A percentile compares a stretch with the other conserved stretches of the same genome.
Conservation (phyloP, 2,329 filamentous ascomycete genomes). For the Thielaviopsis punctulata region DNA sequence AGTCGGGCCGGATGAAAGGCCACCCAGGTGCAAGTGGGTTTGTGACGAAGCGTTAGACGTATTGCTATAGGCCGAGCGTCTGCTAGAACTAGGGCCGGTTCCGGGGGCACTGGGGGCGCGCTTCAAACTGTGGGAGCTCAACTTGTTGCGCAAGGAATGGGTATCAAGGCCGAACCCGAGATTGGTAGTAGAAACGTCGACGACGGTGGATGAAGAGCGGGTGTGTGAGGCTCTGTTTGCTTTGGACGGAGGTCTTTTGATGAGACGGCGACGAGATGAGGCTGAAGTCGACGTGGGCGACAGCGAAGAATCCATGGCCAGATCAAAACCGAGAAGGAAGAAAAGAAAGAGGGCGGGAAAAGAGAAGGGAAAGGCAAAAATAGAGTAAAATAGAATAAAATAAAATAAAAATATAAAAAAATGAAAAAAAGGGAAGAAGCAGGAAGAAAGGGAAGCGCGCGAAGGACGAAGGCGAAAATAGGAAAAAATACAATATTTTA, state of each 20-base stretch:
- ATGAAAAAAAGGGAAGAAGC: background rate
- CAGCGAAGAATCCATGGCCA: conserved; percentile 8
- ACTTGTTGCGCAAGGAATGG: conserved; percentile 42
- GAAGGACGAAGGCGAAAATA: background rate
- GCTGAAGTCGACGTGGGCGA: conserved; percentile 24
- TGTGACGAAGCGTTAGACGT: conserved; percentile 23
- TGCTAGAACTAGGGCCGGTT: background rate
- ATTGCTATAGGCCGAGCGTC: conserved; percentile 12
- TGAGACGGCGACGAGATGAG: conserved; percentile 41
- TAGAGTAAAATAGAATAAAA: too few relatives aligned
- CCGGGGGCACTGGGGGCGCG: conserved; percentile 41
- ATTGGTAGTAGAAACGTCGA: conserved; percentile 28
- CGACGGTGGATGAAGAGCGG: conserved; percentile 10
- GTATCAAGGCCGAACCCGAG: conserved; percentile 36
- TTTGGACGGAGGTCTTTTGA: conserved; percentile 41
- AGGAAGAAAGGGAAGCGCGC: background rate
- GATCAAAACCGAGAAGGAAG: background rate
- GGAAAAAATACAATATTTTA: background rate
- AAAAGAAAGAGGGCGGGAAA: background rate
- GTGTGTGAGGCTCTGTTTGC: conserved; percentile 10
- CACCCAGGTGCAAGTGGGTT: conserved; percentile 14
- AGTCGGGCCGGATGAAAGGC: conserved; percentile 17
- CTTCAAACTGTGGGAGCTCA: conserved; percentile 45
- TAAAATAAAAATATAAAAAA: conserved; percentile 2
- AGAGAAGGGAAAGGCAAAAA: background rate